Conservation (phyloP, 2,329 filamentous ascomycete species). For the Xylaria sp. region DNA sequence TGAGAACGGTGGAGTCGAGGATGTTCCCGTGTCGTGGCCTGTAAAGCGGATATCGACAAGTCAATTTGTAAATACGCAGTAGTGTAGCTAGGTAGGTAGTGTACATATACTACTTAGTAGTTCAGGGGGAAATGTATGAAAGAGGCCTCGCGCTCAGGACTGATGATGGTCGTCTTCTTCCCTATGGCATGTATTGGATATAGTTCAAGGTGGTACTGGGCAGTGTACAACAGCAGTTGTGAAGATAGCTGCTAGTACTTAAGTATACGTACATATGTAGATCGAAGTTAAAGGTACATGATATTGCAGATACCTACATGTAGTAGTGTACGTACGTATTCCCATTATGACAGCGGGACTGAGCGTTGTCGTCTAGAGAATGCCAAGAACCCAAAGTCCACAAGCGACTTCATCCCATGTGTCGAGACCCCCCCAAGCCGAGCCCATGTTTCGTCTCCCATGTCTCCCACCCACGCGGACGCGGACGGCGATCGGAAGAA, state of each 20-base stretch:
- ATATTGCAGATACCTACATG: too few species aligned
- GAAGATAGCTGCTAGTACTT: too few species aligned
- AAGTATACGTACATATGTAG: too few species aligned
- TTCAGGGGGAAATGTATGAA: constrained; percentile 2
- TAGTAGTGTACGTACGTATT: background rate
- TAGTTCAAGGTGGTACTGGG: background rate
- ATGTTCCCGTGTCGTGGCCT: constrained; percentile 20
- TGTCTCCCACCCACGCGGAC: constrained; percentile 14
- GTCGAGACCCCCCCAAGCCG: constrained; percentile 19
- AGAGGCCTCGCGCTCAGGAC: background rate
- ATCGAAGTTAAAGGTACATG: too few species aligned
- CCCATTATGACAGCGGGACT: background rate
- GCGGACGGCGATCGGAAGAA: constrained; percentile 35
- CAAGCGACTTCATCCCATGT: constrained; percentile 19
- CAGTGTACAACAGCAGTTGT: background rate
- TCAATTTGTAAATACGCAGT: background rate
- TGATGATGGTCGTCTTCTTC: background rate
- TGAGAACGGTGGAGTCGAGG: constrained; percentile 32
- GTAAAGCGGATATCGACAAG: constrained; percentile 7
- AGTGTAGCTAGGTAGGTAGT: too few species aligned
- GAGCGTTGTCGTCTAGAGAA: constrained; percentile 8
- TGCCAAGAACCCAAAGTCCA: constrained; percentile 11
- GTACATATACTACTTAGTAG: too few species aligned
- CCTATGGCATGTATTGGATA: background rate
- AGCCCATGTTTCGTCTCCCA: constrained; percentile 21